Conservation (phyloP, 1,139 yeast species). For the Pichia sp. region DNA sequence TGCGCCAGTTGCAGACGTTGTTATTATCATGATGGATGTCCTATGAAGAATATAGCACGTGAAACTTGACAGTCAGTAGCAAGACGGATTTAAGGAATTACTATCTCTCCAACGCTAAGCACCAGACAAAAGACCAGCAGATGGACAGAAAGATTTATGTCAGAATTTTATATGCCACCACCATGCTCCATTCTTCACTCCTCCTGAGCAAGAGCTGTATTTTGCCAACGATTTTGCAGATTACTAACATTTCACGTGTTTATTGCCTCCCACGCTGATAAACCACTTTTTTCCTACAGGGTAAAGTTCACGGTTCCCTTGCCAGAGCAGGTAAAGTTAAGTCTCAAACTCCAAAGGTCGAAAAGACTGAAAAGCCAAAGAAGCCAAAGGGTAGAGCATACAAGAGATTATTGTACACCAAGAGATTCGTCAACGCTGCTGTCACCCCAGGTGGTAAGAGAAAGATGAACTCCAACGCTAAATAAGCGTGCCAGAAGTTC, state of each 20-base stretch:
- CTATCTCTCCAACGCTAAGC: too few species aligned
- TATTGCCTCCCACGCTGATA: neutral
- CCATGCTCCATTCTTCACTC: too few species aligned
- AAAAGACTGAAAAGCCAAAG: slow-evolving; percentile 82
- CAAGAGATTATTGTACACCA: slow-evolving; percentile 98
- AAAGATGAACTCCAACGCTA: slow-evolving; percentile 78
- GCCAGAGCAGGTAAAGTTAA: slow-evolving; percentile 99
- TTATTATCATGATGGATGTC: too few species aligned
- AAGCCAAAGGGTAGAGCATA: slow-evolving; percentile 82
- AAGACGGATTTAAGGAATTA: too few species aligned
- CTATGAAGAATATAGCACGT: too few species aligned
- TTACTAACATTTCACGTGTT: too few species aligned
- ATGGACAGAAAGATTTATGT: too few species aligned
- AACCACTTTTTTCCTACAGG: slow-evolving; percentile 39
- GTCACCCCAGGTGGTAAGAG: slow-evolving; percentile 94
- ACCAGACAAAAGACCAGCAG: too few species aligned
- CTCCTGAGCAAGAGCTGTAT: too few species aligned
- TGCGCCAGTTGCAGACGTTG: too few species aligned
- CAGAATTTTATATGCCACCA: too few species aligned
- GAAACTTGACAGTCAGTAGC: too few species aligned
- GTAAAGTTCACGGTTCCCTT: slow-evolving; percentile 99
- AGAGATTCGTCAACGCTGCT: slow-evolving; percentile 98
- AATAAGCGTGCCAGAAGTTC: slow-evolving; percentile 14
- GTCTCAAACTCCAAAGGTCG: slow-evolving; percentile 96
- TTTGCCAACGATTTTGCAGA: neutral